Conservation (phyloP, 805 yeast species). For the Myxozyma mucilagina region DNA sequence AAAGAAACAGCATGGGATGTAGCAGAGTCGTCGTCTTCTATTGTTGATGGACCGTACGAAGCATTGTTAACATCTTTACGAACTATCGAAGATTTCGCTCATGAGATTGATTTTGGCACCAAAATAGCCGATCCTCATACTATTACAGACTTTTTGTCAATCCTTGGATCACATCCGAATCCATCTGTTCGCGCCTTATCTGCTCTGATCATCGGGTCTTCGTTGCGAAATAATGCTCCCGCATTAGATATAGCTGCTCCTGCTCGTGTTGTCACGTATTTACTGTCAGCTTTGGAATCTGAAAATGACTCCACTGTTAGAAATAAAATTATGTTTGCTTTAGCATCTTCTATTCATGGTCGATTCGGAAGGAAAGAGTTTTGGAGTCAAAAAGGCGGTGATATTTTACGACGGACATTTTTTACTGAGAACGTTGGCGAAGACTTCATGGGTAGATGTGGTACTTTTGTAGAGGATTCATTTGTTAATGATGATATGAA, state of each 20-base stretch:
- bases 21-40: neutral
- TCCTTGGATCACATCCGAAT: slow-evolving; percentile 25
- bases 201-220: slow-evolving; percentile 61
- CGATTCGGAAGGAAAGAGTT: slow-evolving; percentile 28
- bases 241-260: slow-evolving; percentile 45
- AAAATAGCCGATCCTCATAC: slow-evolving; percentile 43
- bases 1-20: neutral
- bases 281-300: slow-evolving; percentile 15
- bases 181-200: slow-evolving; percentile 48
- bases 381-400: slow-evolving; percentile 24
- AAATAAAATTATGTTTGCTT: slow-evolving; percentile 34
- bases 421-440: slow-evolving; percentile 4
- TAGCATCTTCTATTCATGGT: slow-evolving; percentile 33
- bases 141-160: slow-evolving; percentile 27
- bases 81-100: slow-evolving; percentile 54
- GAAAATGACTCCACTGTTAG: slow-evolving; percentile 28
- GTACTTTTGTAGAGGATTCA: slow-evolving; percentile 29
- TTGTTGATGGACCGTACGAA: neutral
- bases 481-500: slow-evolving; percentile 20
- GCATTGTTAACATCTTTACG: slow-evolving; percentile 7
- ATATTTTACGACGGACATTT: slow-evolving; percentile 22
- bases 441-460: slow-evolving; percentile 23
- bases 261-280: slow-evolving; percentile 17
- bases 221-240: slow-evolving; percentile 72
- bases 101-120: slow-evolving; percentile 60